Percentiles rank a stretch among this genome's conserved stretches.
phyloP scores from a whole-genome alignment of 2,329 filamentous ascomycete species.

The Xylariaceae sp. region DNA sequence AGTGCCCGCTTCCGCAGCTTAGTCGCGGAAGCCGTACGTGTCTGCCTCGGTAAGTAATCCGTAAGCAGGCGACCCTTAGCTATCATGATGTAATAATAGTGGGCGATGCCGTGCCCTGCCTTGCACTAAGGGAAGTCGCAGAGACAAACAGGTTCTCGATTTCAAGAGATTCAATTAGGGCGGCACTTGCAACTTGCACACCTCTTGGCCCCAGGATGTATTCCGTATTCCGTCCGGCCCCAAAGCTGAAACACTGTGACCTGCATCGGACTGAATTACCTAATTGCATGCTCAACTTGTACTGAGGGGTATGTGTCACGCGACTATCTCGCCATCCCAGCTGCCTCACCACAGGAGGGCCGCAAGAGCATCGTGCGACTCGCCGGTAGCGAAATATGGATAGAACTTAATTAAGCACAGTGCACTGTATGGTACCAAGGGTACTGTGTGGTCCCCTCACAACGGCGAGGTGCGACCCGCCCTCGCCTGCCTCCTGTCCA shows the following conservation, averaged over 20 bases:
- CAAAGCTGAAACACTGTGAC: neutral
- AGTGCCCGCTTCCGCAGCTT: too few species aligned
- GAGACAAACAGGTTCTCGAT: neutral
- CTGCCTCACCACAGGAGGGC: constrained; percentile 7
- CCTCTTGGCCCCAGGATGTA: too few species aligned
- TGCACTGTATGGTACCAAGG: neutral
- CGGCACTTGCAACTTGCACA: neutral
- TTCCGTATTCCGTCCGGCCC: neutral
- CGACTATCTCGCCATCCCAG: constrained; percentile 20
- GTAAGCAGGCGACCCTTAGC: neutral
- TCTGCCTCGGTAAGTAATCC: neutral
- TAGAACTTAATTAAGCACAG: neutral
- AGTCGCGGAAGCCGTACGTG: too few species aligned
- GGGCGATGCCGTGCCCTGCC: too few species aligned
- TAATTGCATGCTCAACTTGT: constrained; percentile 4
- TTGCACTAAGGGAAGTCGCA: neutral
- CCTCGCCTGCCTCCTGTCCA: neutral
- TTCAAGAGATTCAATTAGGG: neutral
- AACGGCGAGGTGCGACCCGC: neutral
- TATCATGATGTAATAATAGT: neutral
- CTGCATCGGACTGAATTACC: neutral
- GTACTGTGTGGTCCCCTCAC: neutral
- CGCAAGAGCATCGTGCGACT: constrained; percentile 13
- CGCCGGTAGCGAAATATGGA: neutral
- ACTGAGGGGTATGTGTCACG: constrained; percentile 16